Evolutionary conservation across 129 eudicot species (phyloP).

Genomic region (Erigeron canadensis): DNA sequence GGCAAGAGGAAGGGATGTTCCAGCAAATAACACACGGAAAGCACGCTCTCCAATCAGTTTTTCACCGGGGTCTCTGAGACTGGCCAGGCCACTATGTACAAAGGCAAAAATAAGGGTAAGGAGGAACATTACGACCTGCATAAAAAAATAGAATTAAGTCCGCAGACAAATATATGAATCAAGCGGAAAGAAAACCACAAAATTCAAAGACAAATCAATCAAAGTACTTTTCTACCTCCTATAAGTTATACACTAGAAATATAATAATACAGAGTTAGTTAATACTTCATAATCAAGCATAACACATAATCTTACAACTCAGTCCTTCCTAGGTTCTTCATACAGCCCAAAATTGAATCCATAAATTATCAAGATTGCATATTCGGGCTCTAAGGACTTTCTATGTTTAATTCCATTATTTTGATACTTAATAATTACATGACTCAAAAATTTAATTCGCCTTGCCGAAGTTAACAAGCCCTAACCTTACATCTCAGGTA

Average conservation of each 20-base stretch:
- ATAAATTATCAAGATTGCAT: not conserved
- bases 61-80: conserved; percentile 93
- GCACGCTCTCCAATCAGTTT: conserved; percentile 96
- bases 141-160: conserved; percentile 15
- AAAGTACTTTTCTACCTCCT: not conserved
- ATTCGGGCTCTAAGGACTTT: not conserved
- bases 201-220: not conserved
- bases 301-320: not conserved
- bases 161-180: not conserved
- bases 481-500: not conserved
- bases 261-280: not conserved
- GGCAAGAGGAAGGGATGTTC: conserved; percentile 88
- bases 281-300: not conserved
- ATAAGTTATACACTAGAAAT: not conserved
- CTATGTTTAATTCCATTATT: not conserved
- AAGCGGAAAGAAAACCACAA: not conserved
- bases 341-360: not conserved
- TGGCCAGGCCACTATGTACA: conserved; percentile 97
- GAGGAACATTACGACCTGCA: conserved; percentile 82
- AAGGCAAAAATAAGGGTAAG: conserved; percentile 81
- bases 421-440: not conserved
- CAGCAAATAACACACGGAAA: conserved; percentile 94
- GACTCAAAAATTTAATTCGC: no score
- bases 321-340: conserved; percentile 11
- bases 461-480: not conserved